Conservation (phyloP, 2,329 filamentous ascomycete genomes). For the Calonectria hongkongensis region DNA sequence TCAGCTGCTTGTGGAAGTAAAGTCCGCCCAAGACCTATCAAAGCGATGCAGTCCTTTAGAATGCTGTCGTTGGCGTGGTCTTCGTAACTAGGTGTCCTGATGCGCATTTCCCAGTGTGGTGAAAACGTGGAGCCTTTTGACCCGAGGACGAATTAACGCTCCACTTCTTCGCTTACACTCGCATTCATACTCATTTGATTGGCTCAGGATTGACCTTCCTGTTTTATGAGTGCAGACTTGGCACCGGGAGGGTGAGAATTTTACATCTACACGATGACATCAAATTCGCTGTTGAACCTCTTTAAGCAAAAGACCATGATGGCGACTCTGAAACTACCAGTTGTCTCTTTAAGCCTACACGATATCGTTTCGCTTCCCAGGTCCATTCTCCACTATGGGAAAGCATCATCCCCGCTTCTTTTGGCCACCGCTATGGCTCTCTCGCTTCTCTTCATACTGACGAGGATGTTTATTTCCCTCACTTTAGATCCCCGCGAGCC, state of each 20-base stretch:
- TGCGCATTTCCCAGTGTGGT: too few relatives aligned
- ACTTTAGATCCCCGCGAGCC: conserved; percentile 41
- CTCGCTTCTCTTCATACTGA: not conserved
- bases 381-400: not conserved
- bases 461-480: conserved; percentile 12
- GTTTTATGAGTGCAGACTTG: not conserved
- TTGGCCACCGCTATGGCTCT: not conserved
- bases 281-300: not conserved
- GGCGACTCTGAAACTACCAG: not conserved
- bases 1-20: too few relatives aligned
- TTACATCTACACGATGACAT: not conserved
- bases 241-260: not conserved
- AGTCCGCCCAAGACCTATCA: too few relatives aligned
- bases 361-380: not conserved
- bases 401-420: not conserved
- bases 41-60: too few relatives aligned
- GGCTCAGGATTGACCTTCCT: not conserved
- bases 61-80: too few relatives aligned
- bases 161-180: not conserved
- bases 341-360: not conserved
- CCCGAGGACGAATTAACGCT: too few relatives aligned
- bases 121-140: too few relatives aligned
- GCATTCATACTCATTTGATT: not conserved
- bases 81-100: too few relatives aligned
- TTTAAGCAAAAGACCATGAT: not conserved